These are phyloP conservation scores for Phytophthora europaea DNA, from an alignment of 352 stramenopile species.

Conservation along the genomic window DNA sequence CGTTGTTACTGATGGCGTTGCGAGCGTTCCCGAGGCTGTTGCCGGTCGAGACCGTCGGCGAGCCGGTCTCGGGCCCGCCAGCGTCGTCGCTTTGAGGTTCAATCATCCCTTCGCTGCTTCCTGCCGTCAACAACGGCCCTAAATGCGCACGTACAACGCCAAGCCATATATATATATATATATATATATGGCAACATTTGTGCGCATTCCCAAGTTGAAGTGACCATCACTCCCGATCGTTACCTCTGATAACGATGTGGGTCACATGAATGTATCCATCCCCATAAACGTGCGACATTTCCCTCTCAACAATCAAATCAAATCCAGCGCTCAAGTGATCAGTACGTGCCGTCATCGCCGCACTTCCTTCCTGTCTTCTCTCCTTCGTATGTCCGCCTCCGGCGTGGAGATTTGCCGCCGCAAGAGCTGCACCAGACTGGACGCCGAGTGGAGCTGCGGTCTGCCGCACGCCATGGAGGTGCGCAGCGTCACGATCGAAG, in stretches of 20 bases:
- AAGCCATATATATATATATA: conserved; percentile 30
- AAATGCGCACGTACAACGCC: neutral
- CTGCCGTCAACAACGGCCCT: neutral
- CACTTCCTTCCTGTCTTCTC: neutral
- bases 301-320: neutral
- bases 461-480: conserved; percentile 40
- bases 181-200: too few species aligned
- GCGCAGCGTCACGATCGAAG: conserved; percentile 40
- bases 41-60: conserved; percentile 14
- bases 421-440: conserved; percentile 42
- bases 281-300: conserved; percentile 6
- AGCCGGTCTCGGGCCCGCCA: neutral
- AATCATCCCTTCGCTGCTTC: conserved; percentile 7
- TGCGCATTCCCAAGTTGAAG: conserved; percentile 26
- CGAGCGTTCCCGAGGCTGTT: conserved; percentile 19
- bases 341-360: conserved; percentile 6
- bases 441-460: conserved; percentile 46
- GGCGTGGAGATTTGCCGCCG: conserved; percentile 35
- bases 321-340: conserved; percentile 4
- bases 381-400: conserved; percentile 26
- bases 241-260: conserved; percentile 17
- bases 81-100: conserved; percentile 17
- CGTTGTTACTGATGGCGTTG: conserved; percentile 26
- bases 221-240: conserved; percentile 29
- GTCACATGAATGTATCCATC: conserved; percentile 25